These are phyloP conservation scores for Suillus clintonianus DNA, from an alignment of 768 basidiomycete genomes.

Conservation along the genomic window DNA sequence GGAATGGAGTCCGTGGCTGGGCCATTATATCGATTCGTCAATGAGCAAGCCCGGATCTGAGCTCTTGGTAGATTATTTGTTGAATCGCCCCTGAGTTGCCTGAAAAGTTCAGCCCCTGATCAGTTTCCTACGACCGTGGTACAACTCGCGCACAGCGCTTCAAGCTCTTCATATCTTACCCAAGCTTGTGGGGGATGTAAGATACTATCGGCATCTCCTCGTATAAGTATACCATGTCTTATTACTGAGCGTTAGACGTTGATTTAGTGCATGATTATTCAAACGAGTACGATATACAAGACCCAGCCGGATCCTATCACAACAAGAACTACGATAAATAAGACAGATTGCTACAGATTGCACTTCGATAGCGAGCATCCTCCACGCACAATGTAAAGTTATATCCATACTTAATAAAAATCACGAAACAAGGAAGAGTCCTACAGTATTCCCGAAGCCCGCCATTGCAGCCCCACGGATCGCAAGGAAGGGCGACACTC, in stretches of 20 bases:
- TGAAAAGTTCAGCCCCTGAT: no score
- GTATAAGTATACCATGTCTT: no score
- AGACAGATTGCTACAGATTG: neutral
- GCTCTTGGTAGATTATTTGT: no score
- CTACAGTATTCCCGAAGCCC: conserved; percentile 80
- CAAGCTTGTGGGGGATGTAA: no score
- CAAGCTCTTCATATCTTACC: no score
- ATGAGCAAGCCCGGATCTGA: no score
- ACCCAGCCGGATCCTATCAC: conserved; percentile 2
- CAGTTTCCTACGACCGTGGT: no score
- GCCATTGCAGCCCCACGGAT: conserved; percentile 55
- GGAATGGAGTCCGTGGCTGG: no score
- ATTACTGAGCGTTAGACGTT: neutral
- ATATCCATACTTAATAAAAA: conserved; percentile 2
- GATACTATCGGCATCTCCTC: no score
- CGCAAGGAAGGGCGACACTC: conserved; percentile 61
- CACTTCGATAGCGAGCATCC: neutral
- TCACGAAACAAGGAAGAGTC: conserved; percentile 42
- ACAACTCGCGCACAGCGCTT: no score
- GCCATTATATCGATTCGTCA: no score
- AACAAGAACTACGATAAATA: neutral
- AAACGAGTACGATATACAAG: conserved; percentile 5
- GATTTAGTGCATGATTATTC: conserved; percentile 3
- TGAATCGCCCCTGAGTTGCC: no score
- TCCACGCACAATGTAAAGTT: neutral